Base-by-base conservation (phyloP, 306 rosid genomes). In the Vachellia collinsii region DNA sequence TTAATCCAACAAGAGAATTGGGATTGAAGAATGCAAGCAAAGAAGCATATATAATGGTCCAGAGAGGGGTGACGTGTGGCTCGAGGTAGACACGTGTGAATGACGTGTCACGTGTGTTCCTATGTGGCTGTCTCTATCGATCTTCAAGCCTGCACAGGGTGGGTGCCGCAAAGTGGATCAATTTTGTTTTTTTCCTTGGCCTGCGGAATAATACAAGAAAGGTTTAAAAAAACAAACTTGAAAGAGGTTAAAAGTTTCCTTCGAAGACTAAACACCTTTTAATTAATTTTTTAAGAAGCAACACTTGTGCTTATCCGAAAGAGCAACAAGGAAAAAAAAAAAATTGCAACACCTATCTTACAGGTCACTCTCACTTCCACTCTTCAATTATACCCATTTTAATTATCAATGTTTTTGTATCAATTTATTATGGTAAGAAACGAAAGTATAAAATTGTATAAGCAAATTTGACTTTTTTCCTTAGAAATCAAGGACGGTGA, bases 81-180 rank as follows among this genome's bases (percentile, higher is more conserved):
- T 62, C 20, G 39, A 62, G n/a, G 42, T 12, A 12, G 68, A 66
- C 85, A 85, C 82, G 85, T 88, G 78, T 75, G 39, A 41, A 46
- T 78, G 87, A 88, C 78, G 84, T 80, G 87, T 71, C 79, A 25
- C 46, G 4, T 5, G 11, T 43, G 43, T 43, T 43, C 79, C 29
- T 36, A 64, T 73, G 83, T 83, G 76, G 85, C 62, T 29, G 64
- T 78, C 85, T 70, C 85, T 69, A 16, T 65, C 71, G 5, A 43
- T 81, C 79, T 37, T 43, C 39, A 72, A 29, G 71, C 63, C 76
- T 29, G 1, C 4, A 0, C 4, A 1, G 38, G n/a, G 14, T 37
- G 37, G 39, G 34, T 25, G 58, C 58, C 17, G 75, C 19, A 22
- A 51, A 23, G 41, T 5, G 7, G 17, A 62, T 29, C 68, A 29